Percentiles rank a stretch among this genome's conserved stretches.
Conservation (phyloP, 2,329 filamentous ascomycete species). For the Metarhizium anisopliae region DNA sequence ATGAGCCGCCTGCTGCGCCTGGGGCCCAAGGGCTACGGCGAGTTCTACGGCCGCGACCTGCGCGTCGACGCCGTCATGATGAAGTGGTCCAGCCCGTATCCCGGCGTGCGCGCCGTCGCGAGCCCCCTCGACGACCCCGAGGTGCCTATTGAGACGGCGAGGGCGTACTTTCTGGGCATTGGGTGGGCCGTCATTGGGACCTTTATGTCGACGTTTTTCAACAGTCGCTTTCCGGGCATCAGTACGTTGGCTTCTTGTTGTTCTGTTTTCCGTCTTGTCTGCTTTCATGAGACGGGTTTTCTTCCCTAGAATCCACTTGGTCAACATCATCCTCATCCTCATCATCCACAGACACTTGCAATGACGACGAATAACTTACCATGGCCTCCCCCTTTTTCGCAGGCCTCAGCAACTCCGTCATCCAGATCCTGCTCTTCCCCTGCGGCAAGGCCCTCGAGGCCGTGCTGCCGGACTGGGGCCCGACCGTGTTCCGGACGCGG, state of each 20-base stretch:
- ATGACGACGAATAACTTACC: background rate
- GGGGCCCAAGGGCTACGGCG: conserved; percentile 30
- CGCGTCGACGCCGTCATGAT: conserved; percentile 30
- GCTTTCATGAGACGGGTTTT: too few species aligned
- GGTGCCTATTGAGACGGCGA: conserved; percentile 30
- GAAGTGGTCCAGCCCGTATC: conserved; percentile 32
- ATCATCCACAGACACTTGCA: background rate
- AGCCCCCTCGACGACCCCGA: conserved; percentile 24
- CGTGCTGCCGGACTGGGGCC: conserved; percentile 33
- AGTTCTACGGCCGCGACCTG: conserved; percentile 31
- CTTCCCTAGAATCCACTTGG: background rate
- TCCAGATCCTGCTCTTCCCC: conserved; percentile 38
- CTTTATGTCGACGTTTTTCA: conserved; percentile 32
- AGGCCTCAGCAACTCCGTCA: conserved; percentile 25
- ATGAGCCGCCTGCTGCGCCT: conserved; percentile 26
- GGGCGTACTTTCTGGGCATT: conserved; percentile 32
- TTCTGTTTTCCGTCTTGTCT: too few species aligned
- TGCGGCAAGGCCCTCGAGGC: conserved; percentile 34
- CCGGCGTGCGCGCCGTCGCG: conserved; percentile 31
- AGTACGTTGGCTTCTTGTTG: conserved; percentile 2
- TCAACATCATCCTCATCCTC: background rate
- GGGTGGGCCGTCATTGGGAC: conserved; percentile 11
- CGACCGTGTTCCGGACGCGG: conserved; percentile 30
- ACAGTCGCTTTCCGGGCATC: conserved; percentile 29
- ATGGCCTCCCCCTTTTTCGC: background rate